Percentiles rank a stretch among this genome's conserved stretches.
phyloP scores from a whole-genome alignment of 1,284 basidiomycete species.

The Phenoliferia sp. region DNA sequence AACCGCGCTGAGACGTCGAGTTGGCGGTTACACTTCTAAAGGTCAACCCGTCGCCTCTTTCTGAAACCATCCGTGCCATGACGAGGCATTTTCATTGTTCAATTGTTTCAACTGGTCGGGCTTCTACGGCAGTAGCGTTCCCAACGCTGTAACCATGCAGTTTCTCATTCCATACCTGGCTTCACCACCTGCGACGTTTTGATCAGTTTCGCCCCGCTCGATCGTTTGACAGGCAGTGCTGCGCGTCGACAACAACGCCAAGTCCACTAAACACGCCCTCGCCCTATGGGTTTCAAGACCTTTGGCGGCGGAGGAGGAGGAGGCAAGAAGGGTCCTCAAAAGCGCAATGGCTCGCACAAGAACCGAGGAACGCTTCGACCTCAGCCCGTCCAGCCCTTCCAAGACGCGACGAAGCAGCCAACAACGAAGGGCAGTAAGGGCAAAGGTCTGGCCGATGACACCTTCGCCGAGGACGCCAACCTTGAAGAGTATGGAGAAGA shows the following conservation, averaged over 20 bases:
- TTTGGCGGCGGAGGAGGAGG: constrained; percentile 6
- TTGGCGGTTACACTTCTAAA: too few species aligned
- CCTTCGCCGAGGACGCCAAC: constrained; percentile 35
- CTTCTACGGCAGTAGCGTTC: too few species aligned
- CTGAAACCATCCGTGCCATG: too few species aligned
- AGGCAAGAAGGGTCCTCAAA: constrained; percentile 25
- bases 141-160: too few species aligned
- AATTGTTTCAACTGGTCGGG: too few species aligned
- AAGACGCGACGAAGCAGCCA: constrained; percentile 30
- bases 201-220: background rate
- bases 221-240: background rate
- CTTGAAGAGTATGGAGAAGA: constrained; percentile 38
- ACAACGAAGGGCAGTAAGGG: background rate
- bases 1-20: too few species aligned
- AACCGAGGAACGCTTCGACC: constrained; percentile 12
- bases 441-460: background rate
- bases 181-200: too few species aligned
- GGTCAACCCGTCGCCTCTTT: too few species aligned
- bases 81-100: too few species aligned
- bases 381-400: constrained; percentile 1
- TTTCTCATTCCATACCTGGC: too few species aligned
- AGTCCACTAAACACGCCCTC: background rate
- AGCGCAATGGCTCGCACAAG: constrained; percentile 18
- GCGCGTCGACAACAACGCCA: background rate
- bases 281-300: background rate